phyloP scores from a whole-genome alignment of 768 basidiomycete genomes.

The Tephrocybe sp. region DNA sequence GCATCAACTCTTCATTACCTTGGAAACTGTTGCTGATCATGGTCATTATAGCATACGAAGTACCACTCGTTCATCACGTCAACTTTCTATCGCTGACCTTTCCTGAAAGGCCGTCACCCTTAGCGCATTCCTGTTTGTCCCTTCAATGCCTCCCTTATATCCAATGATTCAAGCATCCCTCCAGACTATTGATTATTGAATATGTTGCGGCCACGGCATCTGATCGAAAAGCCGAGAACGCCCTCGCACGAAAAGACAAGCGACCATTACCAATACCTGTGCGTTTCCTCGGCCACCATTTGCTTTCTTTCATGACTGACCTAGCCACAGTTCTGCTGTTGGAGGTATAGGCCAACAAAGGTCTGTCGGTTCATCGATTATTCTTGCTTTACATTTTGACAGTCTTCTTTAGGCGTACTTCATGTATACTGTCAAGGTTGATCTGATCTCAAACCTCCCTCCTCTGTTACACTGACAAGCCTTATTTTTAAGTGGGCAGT shows the following conservation, averaged over 20 bases:
- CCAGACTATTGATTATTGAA: constrained; percentile 77
- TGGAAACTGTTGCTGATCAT: constrained; percentile 1
- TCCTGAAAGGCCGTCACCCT: constrained; percentile 67
- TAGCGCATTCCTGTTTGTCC: constrained; percentile 80
- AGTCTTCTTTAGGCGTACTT: constrained; percentile 65
- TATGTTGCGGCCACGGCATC: constrained; percentile 74
- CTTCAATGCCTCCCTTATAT: not conserved
- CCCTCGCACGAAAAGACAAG: constrained; percentile 82
- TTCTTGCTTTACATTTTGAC: constrained; percentile 1
- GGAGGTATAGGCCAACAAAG: constrained; percentile 82
- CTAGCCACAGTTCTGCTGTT: constrained; percentile 68
- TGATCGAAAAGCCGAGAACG: constrained; percentile 62
- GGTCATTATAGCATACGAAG: constrained; percentile 60
- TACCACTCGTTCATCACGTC: constrained; percentile 22
- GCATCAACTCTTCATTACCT: too few relatives aligned
- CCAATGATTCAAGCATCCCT: not conserved
- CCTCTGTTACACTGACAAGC: constrained; percentile 6
- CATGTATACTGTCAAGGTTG: constrained; percentile 83
- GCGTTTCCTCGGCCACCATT: constrained; percentile 11
- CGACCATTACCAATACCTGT: constrained; percentile 66
- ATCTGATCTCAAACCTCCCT: not conserved
- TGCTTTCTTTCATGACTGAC: not conserved
- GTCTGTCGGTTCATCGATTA: constrained; percentile 27
- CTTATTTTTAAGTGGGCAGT: constrained; percentile 67
- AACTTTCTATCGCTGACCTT: not conserved